A percentile compares a stretch with the other conserved stretches of the same genome.
These are phyloP conservation scores for Pythium aristosporum DNA, from an alignment of 352 stramenopile genomes.

Conservation along the genomic window DNA sequence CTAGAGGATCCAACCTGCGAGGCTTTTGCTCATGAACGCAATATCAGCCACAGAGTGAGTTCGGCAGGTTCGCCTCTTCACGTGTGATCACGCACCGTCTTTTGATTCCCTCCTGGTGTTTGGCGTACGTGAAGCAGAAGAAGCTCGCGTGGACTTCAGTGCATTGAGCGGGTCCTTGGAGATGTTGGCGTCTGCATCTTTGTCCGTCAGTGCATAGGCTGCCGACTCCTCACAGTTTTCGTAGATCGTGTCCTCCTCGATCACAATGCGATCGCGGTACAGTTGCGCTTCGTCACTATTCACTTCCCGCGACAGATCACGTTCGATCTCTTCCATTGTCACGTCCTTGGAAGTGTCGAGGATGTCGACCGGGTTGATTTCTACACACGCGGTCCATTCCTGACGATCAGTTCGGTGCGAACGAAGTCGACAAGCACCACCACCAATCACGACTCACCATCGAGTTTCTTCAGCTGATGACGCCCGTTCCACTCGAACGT, in stretches of 20 bases:
- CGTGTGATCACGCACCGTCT: not conserved
- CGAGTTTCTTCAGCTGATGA: slow-evolving; percentile 49
- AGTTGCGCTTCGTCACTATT: slow-evolving; percentile 38
- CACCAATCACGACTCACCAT: slow-evolving; percentile 29
- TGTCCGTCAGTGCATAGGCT: not conserved
- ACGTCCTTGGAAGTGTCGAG: slow-evolving; percentile 50
- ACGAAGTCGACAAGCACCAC: not conserved
- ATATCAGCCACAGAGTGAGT: not conserved
- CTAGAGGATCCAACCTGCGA: not conserved
- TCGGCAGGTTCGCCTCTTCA: not conserved
- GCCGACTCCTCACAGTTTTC: not conserved
- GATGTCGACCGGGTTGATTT: slow-evolving; percentile 56
- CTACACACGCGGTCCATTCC: slow-evolving; percentile 23
- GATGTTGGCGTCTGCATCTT: not conserved
- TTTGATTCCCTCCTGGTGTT: not conserved
- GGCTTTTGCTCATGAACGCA: not conserved
- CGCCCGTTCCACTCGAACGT: slow-evolving; percentile 49
- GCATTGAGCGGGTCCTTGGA: not conserved
- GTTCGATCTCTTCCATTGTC: slow-evolving; percentile 44
- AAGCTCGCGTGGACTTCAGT: not conserved
- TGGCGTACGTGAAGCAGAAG: not conserved
- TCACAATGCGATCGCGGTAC: slow-evolving; percentile 39
- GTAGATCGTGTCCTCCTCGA: not conserved
- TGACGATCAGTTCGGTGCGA: not conserved
- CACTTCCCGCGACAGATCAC: slow-evolving; percentile 47